A percentile compares a stretch with the other conserved stretches of the same genome.
Evolutionary conservation across 2,329 filamentous ascomycete species (phyloP).

Genomic region (Pseudogymnoascus sp.): DNA sequence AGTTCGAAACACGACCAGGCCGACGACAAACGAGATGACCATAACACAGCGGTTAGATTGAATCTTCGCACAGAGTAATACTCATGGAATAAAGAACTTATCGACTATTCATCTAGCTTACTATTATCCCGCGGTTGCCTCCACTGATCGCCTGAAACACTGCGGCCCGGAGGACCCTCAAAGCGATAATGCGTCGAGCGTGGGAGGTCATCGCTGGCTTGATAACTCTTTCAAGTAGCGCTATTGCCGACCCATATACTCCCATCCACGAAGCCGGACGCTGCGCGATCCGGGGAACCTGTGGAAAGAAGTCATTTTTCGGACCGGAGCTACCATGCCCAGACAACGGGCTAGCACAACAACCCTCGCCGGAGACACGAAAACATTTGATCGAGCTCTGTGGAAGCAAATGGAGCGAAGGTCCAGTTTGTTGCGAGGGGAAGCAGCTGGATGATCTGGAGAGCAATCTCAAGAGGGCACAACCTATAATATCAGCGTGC

Average conservation of each 20-base stretch:
- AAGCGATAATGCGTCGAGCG: not conserved
- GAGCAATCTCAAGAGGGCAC: constrained; percentile 77
- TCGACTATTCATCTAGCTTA: not conserved
- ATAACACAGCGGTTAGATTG: not conserved
- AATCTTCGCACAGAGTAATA: not conserved
- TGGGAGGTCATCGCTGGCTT: constrained; percentile 1
- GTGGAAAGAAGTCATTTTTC: constrained; percentile 85
- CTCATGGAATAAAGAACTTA: not conserved
- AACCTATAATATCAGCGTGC: constrained; percentile 83
- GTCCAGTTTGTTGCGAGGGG: constrained; percentile 74
- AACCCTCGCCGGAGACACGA: constrained; percentile 64
- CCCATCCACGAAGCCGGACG: constrained; percentile 73
- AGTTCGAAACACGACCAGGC: not conserved
- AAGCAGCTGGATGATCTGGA: constrained; percentile 78
- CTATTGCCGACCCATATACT: constrained; percentile 28
- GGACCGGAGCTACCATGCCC: constrained; percentile 84
- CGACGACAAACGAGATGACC: not conserved
- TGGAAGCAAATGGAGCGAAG: constrained; percentile 75
- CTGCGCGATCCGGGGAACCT: constrained; percentile 85
- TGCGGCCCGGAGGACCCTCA: not conserved
- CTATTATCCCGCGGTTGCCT: not conserved
- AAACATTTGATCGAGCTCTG: constrained; percentile 78
- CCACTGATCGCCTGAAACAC: constrained; percentile 3
- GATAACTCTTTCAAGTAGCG: constrained; percentile 1
- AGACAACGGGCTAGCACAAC: constrained; percentile 75